Base-by-base conservation (phyloP, 2,329 filamentous ascomycete species). In the Neonectria punicea region DNA sequence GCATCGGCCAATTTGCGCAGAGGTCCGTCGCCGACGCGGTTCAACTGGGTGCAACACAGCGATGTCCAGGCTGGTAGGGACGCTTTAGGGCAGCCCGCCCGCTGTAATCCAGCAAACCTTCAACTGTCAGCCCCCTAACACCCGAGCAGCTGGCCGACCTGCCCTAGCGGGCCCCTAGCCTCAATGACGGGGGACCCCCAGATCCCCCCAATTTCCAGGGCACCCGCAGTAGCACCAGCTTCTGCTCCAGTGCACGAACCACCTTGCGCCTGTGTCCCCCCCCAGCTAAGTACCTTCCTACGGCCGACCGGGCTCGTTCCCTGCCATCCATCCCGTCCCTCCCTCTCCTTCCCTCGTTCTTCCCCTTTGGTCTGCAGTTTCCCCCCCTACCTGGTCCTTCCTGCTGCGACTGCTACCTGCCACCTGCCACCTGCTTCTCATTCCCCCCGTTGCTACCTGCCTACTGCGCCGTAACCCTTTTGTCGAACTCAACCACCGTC, bases 161-260 rank as follows among this genome's bases (percentile, higher is more conserved):
- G 55, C 66, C 49, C 46, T 68, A 57, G 64, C 49, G 62, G 50
- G 5, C 60, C 59, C 70, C 70, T 73, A 72, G 67, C 57, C 41
- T 59, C 43, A 39, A 55, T 30, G 57, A 70, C 67, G 47, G 58
- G 56, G 65, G 65, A 9, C 46, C 61, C 67, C 70, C 69, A 69
- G 66, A 68, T 67, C 58, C 62, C 58, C 71, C 71, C 71, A 71
- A 71, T 70, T 73, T 70, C 70, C 70, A 74, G 70, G 70, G 67
- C 71, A 71, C 70, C 70, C 71, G 68, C 70, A 74, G 65, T 58
- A 59, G 70, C 53, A 66, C 58, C 56, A 61, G 44, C 46, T 50
- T 25, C 64, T 67, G 67, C 66, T 63, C 46, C 58, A 67, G 64
- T 60, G 70, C 70, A 72, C 69, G 68, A 70, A 68, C 71, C 70